Base-by-base conservation (phyloP, 805 yeast genomes). In the Pichia insulana region DNA sequence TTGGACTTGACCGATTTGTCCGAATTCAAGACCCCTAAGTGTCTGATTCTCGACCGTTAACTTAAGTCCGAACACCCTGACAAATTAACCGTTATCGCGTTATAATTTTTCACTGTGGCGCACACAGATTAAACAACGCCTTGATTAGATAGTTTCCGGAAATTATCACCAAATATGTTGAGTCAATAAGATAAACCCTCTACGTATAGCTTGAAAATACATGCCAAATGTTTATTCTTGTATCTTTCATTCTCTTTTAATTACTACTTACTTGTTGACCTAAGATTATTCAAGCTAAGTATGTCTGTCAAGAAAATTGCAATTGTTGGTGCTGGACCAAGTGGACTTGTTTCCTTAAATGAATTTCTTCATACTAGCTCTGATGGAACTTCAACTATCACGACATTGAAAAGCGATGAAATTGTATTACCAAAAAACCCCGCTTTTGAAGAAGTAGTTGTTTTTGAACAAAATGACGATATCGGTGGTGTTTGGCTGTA, bases 401-500 rank as follows among this genome's bases (percentile, higher is more conserved):
- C 37, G 17, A 41, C 39, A 9, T 28, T 15, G 10, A 16, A 27
- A 13, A 17, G 25, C n/a, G 28, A 19, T 15, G 26, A 36, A 25
- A 33, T n/a, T 3, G 17, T 13, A 6, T 34, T 44, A 11, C 48
- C 54, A 4, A 34, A 40, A 15, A 44, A 61, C 22, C 59, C 61
- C 1, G 58, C 59, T 7, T 68, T 68, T 42, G 49, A 54, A 10
- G 54, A 60, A 30, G 48, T 67, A 17, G 68, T 62, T 4, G 68
- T 61, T 6, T 68, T 67, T 50, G 73, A 69, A 49, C 68, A 64
- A 44, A 60, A 61, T 27, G 48, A 46, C 11, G 46, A 53, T 12
- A 51, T 65, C 15, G 73, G 73, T 16, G 73, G 73, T 6, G 59
- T 66, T 25, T 69, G 73, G 73, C 41, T 62, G 8, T 49, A 41